Percentiles rank a stretch among this genome's conserved stretches.
Conservation (phyloP, 768 basidiomycete genomes). For the Lentinula raphanica region DNA sequence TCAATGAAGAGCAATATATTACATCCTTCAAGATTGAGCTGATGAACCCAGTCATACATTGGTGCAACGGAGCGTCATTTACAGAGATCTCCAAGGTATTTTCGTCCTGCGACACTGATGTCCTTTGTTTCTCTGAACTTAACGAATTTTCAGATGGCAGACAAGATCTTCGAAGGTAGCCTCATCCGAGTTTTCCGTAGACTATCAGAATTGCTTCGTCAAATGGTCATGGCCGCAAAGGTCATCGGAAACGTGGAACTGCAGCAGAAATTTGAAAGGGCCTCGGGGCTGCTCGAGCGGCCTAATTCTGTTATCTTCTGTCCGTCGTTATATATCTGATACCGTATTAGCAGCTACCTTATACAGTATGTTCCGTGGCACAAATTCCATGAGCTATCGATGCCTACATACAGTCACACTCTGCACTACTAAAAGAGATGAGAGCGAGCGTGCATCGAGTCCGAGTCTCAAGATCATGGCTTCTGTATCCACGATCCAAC, state of each 20-base stretch:
- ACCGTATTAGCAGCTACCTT: no score
- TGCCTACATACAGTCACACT: no score
- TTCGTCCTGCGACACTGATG: background rate
- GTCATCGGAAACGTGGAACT: slow-evolving; percentile 95
- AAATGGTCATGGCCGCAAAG: slow-evolving; percentile 93
- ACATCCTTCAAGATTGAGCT: slow-evolving; percentile 96
- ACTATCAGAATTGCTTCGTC: slow-evolving; percentile 87
- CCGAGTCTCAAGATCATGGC: no score
- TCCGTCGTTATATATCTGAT: slow-evolving; percentile 72
- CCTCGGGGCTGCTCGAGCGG: slow-evolving; percentile 87
- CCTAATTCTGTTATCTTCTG: slow-evolving; percentile 93
- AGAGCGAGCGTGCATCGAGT: no score
- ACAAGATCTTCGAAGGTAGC: slow-evolving; percentile 94
- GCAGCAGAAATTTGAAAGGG: slow-evolving; percentile 88
- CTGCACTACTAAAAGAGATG: no score
- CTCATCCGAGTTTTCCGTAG: slow-evolving; percentile 95
- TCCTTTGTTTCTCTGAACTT: background rate
- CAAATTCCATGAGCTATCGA: no score
- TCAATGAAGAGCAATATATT: slow-evolving; percentile 94
- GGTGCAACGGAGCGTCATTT: slow-evolving; percentile 97
- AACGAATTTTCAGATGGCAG: slow-evolving; percentile 67
- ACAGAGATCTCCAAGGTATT: slow-evolving; percentile 90
- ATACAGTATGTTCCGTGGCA: no score
- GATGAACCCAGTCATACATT: slow-evolving; percentile 95
- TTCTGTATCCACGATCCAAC: no score